Percentiles rank a stretch among this genome's conserved stretches.
phyloP scores from a whole-genome alignment of 2,329 filamentous ascomycete species.

The Paecilomyces dactylethromorphus region DNA sequence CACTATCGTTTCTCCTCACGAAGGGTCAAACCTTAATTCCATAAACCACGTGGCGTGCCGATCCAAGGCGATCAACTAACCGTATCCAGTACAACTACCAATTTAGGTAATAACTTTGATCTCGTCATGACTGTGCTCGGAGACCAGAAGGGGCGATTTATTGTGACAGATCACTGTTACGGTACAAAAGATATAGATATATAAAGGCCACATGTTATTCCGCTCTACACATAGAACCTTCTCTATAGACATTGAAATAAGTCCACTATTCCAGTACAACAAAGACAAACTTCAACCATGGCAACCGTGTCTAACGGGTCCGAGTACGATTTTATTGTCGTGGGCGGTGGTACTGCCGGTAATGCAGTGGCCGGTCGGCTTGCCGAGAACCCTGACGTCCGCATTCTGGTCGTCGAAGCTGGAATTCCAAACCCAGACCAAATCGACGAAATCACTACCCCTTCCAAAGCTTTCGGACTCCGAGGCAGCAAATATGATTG shows the following conservation, averaged over 20 bases:
- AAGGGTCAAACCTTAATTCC: background rate
- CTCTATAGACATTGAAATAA: background rate
- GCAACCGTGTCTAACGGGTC: slow-evolving; percentile 6
- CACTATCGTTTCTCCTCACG: background rate
- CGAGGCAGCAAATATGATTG: slow-evolving; percentile 55
- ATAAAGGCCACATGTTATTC: background rate
- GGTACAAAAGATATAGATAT: background rate
- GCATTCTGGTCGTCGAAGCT: slow-evolving; percentile 30
- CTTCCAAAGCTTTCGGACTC: slow-evolving; percentile 50
- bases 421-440: slow-evolving; percentile 41
- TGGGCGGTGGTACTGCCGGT: slow-evolving; percentile 31
- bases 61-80: background rate
- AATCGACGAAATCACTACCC: slow-evolving; percentile 50
- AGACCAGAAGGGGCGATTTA: background rate
- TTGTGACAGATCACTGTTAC: background rate
- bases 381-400: slow-evolving; percentile 44
- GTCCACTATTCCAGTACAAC: background rate
- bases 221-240: background rate
- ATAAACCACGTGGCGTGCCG: background rate
- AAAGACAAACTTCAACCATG: slow-evolving; percentile 2
- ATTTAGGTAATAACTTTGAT: background rate
- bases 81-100: background rate
- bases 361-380: slow-evolving; percentile 44
- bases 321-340: slow-evolving; percentile 23
- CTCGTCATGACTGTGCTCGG: background rate